phyloP scores from a whole-genome alignment of 2,329 filamentous ascomycete species.

The Penicillium verrucosum region DNA sequence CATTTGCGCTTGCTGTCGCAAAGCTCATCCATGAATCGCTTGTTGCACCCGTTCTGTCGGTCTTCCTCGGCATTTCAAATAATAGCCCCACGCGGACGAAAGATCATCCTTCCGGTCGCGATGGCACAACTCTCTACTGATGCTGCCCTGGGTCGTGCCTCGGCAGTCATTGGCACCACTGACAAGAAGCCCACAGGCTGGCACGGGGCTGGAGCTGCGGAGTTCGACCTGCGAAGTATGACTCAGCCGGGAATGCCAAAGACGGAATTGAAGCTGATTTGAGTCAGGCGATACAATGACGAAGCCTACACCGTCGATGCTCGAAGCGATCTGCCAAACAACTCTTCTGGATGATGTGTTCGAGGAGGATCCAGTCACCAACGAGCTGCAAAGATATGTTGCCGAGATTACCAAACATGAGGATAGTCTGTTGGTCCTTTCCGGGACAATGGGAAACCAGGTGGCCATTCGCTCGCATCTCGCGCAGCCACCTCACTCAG shows the following conservation, averaged over 20 bases:
- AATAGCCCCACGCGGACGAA: neutral
- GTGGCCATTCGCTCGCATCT: conserved; percentile 75
- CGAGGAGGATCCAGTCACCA: conserved; percentile 74
- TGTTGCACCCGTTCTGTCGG: conserved; percentile 10
- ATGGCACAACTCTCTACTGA: conserved; percentile 24
- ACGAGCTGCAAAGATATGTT: conserved; percentile 69
- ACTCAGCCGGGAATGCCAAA: neutral
- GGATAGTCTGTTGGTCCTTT: conserved; percentile 74
- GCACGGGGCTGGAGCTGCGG: conserved; percentile 50
- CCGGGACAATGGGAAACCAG: conserved; percentile 94
- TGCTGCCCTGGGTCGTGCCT: conserved; percentile 5
- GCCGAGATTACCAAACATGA: conserved; percentile 72
- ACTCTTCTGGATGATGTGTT: conserved; percentile 83
- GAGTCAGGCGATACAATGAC: conserved; percentile 65
- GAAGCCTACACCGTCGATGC: conserved; percentile 75
- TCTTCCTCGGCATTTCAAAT: conserved; percentile 8
- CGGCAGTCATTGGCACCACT: neutral
- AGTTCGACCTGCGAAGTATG: conserved; percentile 56
- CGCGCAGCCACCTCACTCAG: conserved; percentile 71
- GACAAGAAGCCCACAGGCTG: conserved; percentile 29
- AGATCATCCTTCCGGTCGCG: conserved; percentile 5
- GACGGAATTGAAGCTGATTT: neutral
- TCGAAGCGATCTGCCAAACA: conserved; percentile 69
- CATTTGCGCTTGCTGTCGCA: neutral
- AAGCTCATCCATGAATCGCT: conserved; percentile 15